These are phyloP conservation scores for Plasmodium malariae DNA, from an alignment of 169 alveolate species.

Conservation along the genomic window DNA sequence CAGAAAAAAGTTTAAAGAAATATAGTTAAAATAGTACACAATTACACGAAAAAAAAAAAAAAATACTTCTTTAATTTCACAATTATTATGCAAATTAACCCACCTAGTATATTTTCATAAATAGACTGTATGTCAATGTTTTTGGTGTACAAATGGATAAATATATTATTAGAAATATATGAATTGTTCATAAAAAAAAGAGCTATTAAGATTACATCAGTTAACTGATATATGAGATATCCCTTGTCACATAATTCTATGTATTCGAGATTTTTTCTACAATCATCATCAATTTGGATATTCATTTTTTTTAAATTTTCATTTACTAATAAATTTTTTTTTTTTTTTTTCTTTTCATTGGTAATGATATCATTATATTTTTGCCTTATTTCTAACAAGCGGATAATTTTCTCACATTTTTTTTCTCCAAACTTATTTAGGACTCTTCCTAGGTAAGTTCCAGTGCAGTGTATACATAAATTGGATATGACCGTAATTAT, in stretches of 20 bases:
- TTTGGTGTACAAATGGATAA: constrained; percentile 70
- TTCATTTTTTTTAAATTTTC: constrained; percentile 67
- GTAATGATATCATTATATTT: constrained; percentile 51
- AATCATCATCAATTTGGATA: constrained; percentile 72
- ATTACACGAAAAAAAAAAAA: neutral
- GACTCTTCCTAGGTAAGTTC: constrained; percentile 61
- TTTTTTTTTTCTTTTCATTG: constrained; percentile 64
- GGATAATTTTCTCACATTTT: constrained; percentile 67
- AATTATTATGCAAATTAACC: neutral
- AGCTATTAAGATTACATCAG: constrained; percentile 65
- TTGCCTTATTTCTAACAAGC: constrained; percentile 69
- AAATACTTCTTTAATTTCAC: neutral
- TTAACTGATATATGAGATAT: constrained; percentile 59
- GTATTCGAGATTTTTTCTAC: constrained; percentile 56
- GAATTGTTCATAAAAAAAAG: constrained; percentile 74
- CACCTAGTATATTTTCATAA: constrained; percentile 74
- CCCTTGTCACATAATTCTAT: constrained; percentile 76
- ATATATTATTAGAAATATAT: constrained; percentile 61
- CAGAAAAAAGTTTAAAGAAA: neutral
- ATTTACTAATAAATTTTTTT: constrained; percentile 31
- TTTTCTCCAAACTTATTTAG: constrained; percentile 76
- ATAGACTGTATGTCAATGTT: constrained; percentile 60
- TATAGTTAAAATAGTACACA: no score
- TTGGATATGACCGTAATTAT: constrained; percentile 66
- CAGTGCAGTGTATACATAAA: constrained; percentile 45